Evolutionary conservation across 768 basidiomycete genomes (phyloP).

Genomic region (Podaxis carcinomalis): DNA sequence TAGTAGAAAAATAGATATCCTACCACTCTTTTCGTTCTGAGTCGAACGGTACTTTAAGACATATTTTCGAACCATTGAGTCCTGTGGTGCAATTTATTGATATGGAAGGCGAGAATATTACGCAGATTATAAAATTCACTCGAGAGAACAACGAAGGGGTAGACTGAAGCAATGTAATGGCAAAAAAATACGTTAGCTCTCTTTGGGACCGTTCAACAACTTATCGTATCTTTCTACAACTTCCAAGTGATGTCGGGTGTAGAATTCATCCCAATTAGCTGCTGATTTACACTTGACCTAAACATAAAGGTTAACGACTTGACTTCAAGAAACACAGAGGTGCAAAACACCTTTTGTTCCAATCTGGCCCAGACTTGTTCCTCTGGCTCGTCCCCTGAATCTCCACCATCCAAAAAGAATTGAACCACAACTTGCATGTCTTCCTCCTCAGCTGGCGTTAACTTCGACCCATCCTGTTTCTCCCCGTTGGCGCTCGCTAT

Average conservation of each 20-base stretch:
- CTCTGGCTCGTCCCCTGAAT: constrained; percentile 39
- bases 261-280: constrained; percentile 47
- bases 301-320: neutral
- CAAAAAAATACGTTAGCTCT: neutral
- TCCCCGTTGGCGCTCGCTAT: neutral
- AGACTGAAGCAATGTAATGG: neutral
- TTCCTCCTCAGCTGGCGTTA: constrained; percentile 20
- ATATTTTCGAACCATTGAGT: neutral
- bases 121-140: neutral
- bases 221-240: constrained; percentile 39
- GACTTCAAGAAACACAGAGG: neutral
- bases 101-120: neutral
- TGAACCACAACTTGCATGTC: constrained; percentile 49
- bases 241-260: constrained; percentile 35
- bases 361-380: constrained; percentile 49
- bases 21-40: constrained; percentile 5
- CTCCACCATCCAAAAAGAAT: constrained; percentile 49
- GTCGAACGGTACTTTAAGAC: neutral
- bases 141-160: neutral
- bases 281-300: constrained; percentile 39
- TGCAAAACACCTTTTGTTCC: constrained; percentile 35
- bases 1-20: constrained; percentile 11
- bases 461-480: neutral
- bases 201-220: constrained; percentile 8
- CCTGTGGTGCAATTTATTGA: neutral